These are phyloP conservation scores for Galerina sulciceps DNA, from an alignment of 768 basidiomycete species.

Conservation along the genomic window DNA sequence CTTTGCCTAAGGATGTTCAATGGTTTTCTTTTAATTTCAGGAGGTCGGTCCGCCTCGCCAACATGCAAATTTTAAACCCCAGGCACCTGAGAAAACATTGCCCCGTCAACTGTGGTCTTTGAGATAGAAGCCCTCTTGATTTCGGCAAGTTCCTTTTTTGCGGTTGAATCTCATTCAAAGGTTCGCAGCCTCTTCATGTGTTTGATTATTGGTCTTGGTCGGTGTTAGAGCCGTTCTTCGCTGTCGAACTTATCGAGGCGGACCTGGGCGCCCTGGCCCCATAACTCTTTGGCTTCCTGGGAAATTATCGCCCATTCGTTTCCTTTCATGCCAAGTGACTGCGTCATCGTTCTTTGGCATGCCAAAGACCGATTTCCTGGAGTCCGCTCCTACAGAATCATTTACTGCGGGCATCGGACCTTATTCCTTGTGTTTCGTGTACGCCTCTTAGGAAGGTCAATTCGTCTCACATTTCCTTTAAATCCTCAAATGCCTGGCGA, in stretches of 20 bases:
- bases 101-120: background rate
- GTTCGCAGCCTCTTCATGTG: slow-evolving; percentile 2
- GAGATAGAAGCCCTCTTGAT: background rate
- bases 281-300: background rate
- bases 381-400: background rate
- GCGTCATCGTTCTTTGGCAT: background rate
- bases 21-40: background rate
- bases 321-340: background rate
- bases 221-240: background rate
- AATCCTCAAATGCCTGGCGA: background rate
- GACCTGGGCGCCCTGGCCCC: background rate
- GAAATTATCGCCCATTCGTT: slow-evolving; percentile 3
- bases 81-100: background rate
- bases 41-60: slow-evolving; percentile 1
- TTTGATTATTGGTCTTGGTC: background rate
- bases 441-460: background rate
- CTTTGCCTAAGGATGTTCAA: background rate
- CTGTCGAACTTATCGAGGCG: background rate
- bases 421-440: background rate
- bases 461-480: slow-evolving; percentile 10
- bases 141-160: slow-evolving; percentile 6
- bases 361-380: background rate
- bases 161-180: slow-evolving; percentile 3
- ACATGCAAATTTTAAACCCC: background rate
- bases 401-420: slow-evolving; percentile 9